Evolutionary conservation across 495 filamentous ascomycete genomes (phyloP), one percentile per base, ranked within the genome.

Genomic region (Aspergillus bridgeri): DNA sequence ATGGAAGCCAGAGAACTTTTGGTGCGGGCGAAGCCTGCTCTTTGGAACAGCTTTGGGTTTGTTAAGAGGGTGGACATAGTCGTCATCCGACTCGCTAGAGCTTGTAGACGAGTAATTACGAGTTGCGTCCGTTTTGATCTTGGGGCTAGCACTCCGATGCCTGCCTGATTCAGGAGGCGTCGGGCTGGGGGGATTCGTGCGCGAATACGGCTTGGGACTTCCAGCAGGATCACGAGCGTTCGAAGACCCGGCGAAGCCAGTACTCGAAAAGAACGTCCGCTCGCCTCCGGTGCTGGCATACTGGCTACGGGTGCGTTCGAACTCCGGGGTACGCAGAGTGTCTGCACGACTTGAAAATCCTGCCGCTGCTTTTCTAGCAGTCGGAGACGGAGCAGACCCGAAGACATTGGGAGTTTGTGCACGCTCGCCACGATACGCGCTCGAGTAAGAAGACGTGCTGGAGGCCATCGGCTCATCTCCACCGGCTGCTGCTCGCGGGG

Each of bases 251-350:
- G 70, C 67, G 15, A 84, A 60, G 18, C 67, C 69, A 23, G 75
- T 69, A 58, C 70, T 76, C 6, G 70, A 70, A 56, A 84, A 75
- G 58, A 79, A 78, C 0, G 84, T 87, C 75, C 81, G 89, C 65
- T 94, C 91, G 17, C 89, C 89, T 51, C 84, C 82, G 25, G 81
- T 70, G 3, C 79, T 82, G 38, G 84, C 79, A 65, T 96, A 94
- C 0, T 86, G 83, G 7, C 86, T 88, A 54, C 89, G 85, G 22
- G 80, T 70, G 9, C 89, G 80, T 44, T 75, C 69, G 57, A 68
- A 68, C 3, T 76, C 76, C 9, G 76, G 71, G 13, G 67, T 58
- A 17, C 59, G 58, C 5, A 64, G 53, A 6, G 65, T 58, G 9
- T 68, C 62, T 18, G 65, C 45, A 11, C 61, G 57, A 15, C 23